Conservation (phyloP, 2,329 filamentous ascomycete genomes). For the Colletotrichum aenigma region DNA sequence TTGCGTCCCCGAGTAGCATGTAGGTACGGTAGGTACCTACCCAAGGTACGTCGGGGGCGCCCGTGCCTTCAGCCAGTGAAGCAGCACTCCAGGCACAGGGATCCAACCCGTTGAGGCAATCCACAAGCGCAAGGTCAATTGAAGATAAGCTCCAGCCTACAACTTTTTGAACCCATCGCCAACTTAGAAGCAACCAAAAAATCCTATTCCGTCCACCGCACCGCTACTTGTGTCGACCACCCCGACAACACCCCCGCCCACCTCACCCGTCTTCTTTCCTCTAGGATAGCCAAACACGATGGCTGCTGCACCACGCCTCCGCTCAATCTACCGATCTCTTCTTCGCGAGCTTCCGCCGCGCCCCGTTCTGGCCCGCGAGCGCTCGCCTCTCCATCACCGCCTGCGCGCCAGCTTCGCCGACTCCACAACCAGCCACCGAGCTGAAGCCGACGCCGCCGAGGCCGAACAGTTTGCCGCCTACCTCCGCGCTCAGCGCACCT, state of each 20-base stretch:
- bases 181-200: not conserved
- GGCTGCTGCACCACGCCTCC: conserved; percentile 48
- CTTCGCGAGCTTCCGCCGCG: conserved; percentile 87
- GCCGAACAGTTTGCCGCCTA: conserved; percentile 84
- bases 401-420: conserved; percentile 68
- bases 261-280: not conserved
- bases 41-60: not conserved
- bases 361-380: conserved; percentile 56
- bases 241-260: not conserved
- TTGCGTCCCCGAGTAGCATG: not conserved
- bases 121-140: not conserved
- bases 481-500: conserved; percentile 82
- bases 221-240: not conserved
- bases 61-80: not conserved
- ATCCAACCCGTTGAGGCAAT: not conserved
- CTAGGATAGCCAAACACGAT: conserved; percentile 22
- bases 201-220: not conserved
- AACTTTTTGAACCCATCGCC: not conserved
- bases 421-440: conserved; percentile 26
- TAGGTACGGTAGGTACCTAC: not conserved
- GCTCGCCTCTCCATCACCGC: conserved; percentile 72
- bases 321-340: conserved; percentile 84
- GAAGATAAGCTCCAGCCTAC: not conserved
- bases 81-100: not conserved
- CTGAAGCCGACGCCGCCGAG: conserved; percentile 37